A percentile compares a stretch with the other conserved stretches of the same genome.
Conservation (phyloP, 345 rosid species). For the thale cress (Arabidopsis thaliana) region TAIR10.1 NC_003076.8:21020501-21021000, state of each 20-base stretch:
- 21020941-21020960: constrained; percentile 93
- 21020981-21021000: constrained; percentile 64
- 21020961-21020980: constrained; percentile 73
- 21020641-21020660: constrained; percentile 68
- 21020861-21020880: constrained; percentile 63
- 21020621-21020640: constrained; percentile 84
- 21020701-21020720: constrained; percentile 83
- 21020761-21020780: constrained; percentile 62
- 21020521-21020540: constrained; percentile 76
- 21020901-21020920: constrained; percentile 64
- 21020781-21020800: constrained; percentile 74
- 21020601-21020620: constrained; percentile 64
- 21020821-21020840: constrained; percentile 64
- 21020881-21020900: constrained; percentile 69
- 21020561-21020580: constrained; percentile 56
- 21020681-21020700: constrained; percentile 56
- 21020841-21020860: constrained; percentile 75
- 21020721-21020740: constrained; percentile 83
- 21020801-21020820: constrained; percentile 62
- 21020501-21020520: constrained; percentile 68
- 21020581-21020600: constrained; percentile 61
- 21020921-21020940: constrained; percentile 72
- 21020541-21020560: constrained; percentile 61
- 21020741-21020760: constrained; percentile 71
- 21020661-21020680: constrained; percentile 49